Conservation (phyloP, 371 early-diverging fungal species). For the Mucor velutinosus region DNA sequence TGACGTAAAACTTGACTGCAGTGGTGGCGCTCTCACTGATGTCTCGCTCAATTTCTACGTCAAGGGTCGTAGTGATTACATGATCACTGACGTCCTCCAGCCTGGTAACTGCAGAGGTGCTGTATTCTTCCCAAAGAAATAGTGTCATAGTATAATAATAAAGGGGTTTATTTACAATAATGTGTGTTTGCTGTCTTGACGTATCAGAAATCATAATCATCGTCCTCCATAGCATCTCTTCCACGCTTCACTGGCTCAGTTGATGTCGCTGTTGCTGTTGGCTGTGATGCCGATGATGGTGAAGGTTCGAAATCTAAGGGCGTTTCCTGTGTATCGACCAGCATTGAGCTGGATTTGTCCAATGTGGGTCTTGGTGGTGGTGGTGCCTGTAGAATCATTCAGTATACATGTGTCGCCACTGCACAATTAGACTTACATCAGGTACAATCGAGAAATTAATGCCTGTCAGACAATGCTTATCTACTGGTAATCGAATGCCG, state of each 20-base stretch:
- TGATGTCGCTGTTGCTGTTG: not conserved
- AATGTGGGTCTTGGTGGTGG: slow-evolving; percentile 35
- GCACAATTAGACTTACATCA: slow-evolving; percentile 52
- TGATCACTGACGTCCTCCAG: slow-evolving; percentile 32
- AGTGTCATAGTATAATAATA: not conserved
- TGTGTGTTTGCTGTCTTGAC: not conserved
- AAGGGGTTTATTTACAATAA: slow-evolving; percentile 3
- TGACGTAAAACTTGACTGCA: slow-evolving; percentile 37
- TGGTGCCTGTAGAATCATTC: slow-evolving; percentile 29
- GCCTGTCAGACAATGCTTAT: slow-evolving; percentile 86
- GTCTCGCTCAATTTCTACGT: slow-evolving; percentile 47
- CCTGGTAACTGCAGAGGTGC: slow-evolving; percentile 39
- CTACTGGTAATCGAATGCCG: slow-evolving; percentile 92
- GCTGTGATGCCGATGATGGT: not conserved
- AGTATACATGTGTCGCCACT: not conserved
- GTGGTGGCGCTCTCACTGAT: slow-evolving; percentile 31
- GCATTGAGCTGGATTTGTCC: slow-evolving; percentile 17
- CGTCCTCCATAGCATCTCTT: slow-evolving; percentile 50
- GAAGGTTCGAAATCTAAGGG: not conserved
- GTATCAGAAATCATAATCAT: slow-evolving; percentile 49
- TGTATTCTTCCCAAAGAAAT: slow-evolving; percentile 45
- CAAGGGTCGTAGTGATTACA: slow-evolving; percentile 37
- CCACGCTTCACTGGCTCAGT: slow-evolving; percentile 24
- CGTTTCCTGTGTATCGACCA: slow-evolving; percentile 21
- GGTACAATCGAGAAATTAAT: slow-evolving; percentile 91